Evolutionary conservation across 2,329 filamentous ascomycete genomes (phyloP).

Genomic region (Colletotrichum salicis): DNA sequence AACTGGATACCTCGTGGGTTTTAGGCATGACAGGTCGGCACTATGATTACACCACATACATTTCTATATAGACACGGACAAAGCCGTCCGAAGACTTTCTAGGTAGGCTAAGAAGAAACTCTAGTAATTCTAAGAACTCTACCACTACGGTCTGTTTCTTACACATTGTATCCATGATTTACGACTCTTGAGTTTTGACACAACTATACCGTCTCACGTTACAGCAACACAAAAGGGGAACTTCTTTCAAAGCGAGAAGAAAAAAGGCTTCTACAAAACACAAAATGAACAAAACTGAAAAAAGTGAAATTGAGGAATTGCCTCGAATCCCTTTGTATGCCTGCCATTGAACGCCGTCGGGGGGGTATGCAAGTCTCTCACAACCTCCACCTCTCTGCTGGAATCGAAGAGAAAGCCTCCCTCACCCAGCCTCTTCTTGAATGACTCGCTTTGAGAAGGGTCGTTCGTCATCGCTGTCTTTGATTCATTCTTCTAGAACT

Average conservation of each 20-base stretch:
- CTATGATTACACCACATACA: background rate
- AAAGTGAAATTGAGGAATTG: conserved; percentile 23
- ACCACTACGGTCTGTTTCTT: background rate
- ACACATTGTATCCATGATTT: background rate
- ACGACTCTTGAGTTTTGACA: background rate
- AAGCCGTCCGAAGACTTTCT: background rate
- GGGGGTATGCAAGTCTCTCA: conserved; percentile 24
- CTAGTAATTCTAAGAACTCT: background rate
- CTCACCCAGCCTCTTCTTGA: conserved; percentile 20
- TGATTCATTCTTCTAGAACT: conserved; percentile 24
- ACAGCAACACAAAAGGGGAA: background rate
- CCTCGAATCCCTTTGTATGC: conserved; percentile 23
- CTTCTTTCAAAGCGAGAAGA: background rate
- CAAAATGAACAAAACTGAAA: conserved; percentile 10
- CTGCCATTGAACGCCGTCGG: conserved; percentile 33
- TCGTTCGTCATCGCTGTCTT: conserved; percentile 14
- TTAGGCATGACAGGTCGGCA: background rate
- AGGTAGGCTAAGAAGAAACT: background rate
- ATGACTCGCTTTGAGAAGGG: conserved; percentile 4
- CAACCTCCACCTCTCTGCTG: background rate
- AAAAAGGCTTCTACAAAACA: background rate
- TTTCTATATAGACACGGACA: background rate
- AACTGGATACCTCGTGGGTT: background rate
- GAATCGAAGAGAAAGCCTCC: conserved; percentile 4
- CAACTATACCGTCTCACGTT: background rate